Percentiles rank a stretch among this genome's conserved stretches.
phyloP scores from a whole-genome alignment of 2,329 filamentous ascomycete genomes.

The Phialocephala sp. region DNA sequence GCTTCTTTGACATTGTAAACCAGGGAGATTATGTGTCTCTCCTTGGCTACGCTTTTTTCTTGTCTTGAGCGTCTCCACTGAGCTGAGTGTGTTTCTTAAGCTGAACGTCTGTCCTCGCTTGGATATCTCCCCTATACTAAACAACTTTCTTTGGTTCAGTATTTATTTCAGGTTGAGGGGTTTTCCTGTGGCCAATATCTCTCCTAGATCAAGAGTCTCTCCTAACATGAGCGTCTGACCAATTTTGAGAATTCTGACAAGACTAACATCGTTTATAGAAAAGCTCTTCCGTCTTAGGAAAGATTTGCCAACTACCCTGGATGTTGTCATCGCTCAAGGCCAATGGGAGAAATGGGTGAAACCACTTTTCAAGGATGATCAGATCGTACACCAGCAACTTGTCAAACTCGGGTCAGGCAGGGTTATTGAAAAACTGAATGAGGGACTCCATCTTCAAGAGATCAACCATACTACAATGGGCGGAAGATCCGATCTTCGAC shows the following conservation, averaged over 20 bases:
- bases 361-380: constrained; percentile 59
- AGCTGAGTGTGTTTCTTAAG: too few relatives aligned
- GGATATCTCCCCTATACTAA: too few relatives aligned
- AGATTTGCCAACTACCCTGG: constrained; percentile 54
- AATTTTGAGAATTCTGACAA: not conserved
- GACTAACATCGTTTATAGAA: constrained; percentile 39
- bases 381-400: constrained; percentile 62
- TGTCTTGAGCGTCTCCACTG: too few relatives aligned
- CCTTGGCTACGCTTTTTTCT: too few relatives aligned
- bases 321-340: constrained; percentile 46
- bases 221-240: not conserved
- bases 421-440: constrained; percentile 57
- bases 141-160: too few relatives aligned
- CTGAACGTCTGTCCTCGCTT: too few relatives aligned
- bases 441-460: constrained; percentile 50
- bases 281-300: constrained; percentile 68
- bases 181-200: too few relatives aligned
- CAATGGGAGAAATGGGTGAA: constrained; percentile 58
- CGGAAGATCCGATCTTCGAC: constrained; percentile 41
- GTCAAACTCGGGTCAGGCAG: constrained; percentile 52
- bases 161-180: too few relatives aligned
- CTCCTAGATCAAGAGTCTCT: not conserved
- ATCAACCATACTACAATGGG: not conserved
- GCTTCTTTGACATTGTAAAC: too few relatives aligned
- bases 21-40: too few relatives aligned